Percentiles rank a stretch among this genome's conserved stretches.
Conservation (phyloP, 2,329 filamentous ascomycete species). For the Cadophora malorum region DNA sequence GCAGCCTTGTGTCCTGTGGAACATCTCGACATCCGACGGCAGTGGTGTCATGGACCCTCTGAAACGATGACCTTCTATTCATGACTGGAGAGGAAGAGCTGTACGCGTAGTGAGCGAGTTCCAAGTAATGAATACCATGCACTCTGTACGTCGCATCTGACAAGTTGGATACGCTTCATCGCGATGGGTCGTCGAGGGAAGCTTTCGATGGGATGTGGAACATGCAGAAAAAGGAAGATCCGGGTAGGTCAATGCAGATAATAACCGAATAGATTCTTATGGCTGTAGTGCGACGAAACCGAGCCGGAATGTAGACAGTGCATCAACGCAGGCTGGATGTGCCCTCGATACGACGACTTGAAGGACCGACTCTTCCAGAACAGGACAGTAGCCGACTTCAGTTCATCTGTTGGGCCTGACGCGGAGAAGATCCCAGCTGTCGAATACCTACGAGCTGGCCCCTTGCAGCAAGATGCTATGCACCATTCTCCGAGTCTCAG, state of each 20-base stretch:
- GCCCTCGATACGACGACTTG: conserved; percentile 1
- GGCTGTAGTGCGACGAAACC: neutral
- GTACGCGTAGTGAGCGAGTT: neutral
- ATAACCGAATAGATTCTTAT: neutral
- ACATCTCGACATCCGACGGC: neutral
- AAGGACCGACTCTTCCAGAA: neutral
- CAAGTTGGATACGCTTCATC: neutral
- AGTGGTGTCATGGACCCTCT: too few species aligned
- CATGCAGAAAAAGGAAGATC: neutral
- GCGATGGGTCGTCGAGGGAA: conserved; percentile 3
- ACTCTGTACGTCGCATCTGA: neutral
- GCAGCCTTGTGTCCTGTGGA: neutral
- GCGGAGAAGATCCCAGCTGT: neutral
- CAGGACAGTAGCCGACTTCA: neutral
- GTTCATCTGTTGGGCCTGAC: too few species aligned
- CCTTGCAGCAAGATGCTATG: neutral
- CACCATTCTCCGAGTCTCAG: neutral
- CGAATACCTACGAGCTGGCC: neutral
- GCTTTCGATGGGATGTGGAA: conserved; percentile 7
- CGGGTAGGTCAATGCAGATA: neutral
- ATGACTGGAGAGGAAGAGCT: neutral
- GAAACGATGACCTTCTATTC: neutral
- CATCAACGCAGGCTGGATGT: neutral
- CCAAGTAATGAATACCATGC: neutral
- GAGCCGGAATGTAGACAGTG: neutral